Percentiles rank a stretch among this genome's conserved stretches.
Conservation (phyloP, 2,329 filamentous ascomycete species). For the Incumbomyces delicatus region DNA sequence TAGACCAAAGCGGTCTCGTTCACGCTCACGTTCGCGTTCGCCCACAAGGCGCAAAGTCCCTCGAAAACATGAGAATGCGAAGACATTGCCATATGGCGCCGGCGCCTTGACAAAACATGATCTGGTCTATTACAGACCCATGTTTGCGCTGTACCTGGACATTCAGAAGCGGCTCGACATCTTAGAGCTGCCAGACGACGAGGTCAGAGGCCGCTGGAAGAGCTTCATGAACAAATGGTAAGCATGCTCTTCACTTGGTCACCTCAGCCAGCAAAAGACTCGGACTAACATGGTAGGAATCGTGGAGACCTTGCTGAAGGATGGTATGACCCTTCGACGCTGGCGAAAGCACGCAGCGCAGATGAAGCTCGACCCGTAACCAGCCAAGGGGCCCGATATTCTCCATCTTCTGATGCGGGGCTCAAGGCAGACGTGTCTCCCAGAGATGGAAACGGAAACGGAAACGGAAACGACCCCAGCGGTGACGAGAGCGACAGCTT, state of each 20-base stretch:
- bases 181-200: conserved; percentile 60
- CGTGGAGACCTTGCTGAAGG: conserved; percentile 73
- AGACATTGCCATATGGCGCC: conserved; percentile 54
- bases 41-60: too few species aligned
- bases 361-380: conserved; percentile 15
- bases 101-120: conserved; percentile 60
- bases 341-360: conserved; percentile 38
- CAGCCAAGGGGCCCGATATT: not conserved
- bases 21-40: conserved; percentile 6
- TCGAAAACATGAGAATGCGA: too few species aligned
- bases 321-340: conserved; percentile 81
- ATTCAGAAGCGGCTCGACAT: conserved; percentile 72
- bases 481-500: conserved; percentile 54
- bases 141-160: conserved; percentile 78
- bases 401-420: conserved; percentile 5
- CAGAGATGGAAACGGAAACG: conserved; percentile 26
- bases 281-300: conserved; percentile 50
- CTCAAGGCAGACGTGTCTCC: not conserved
- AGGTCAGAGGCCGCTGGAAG: conserved; percentile 80
- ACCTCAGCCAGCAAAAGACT: not conserved
- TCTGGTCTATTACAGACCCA: conserved; percentile 52
- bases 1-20: conserved; percentile 1
- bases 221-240: conserved; percentile 84
- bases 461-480: conserved; percentile 36
- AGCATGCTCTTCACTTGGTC: conserved; percentile 19